Evolutionary conservation across 2,329 filamentous ascomycete genomes (phyloP).

Genomic region (Penicillium expansum): DNA sequence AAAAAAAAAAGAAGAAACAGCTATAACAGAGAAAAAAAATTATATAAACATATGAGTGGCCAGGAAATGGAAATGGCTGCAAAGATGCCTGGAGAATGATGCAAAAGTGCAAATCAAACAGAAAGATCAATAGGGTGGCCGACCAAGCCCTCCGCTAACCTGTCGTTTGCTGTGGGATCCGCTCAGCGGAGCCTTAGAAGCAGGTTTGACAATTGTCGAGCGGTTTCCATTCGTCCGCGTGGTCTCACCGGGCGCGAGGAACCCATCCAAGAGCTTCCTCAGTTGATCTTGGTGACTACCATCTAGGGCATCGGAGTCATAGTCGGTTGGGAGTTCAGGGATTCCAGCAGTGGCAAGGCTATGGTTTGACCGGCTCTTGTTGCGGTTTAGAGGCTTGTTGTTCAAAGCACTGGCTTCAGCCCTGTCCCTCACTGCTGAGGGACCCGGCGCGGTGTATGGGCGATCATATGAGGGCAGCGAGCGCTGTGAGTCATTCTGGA

Average conservation of each 20-base stretch:
- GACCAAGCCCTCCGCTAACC: slow-evolving; percentile 31
- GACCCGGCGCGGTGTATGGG: slow-evolving; percentile 34
- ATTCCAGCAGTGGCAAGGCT: slow-evolving; percentile 24
- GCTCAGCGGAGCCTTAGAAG: slow-evolving; percentile 9
- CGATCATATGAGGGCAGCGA: slow-evolving; percentile 30
- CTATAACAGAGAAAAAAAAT: slow-evolving; percentile 2
- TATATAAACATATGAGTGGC: slow-evolving; percentile 22
- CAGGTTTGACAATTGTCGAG: slow-evolving; percentile 10
- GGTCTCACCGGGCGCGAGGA: slow-evolving; percentile 30
- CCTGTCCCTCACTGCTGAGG: slow-evolving; percentile 25
- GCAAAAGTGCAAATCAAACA: slow-evolving; percentile 7
- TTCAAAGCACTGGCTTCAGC: slow-evolving; percentile 17
- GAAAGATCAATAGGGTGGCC: slow-evolving; percentile 33
- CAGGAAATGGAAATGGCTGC: slow-evolving; percentile 3
- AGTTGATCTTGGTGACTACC: slow-evolving; percentile 32
- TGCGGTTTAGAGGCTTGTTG: slow-evolving; percentile 30
- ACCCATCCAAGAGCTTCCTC: slow-evolving; percentile 38
- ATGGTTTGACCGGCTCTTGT: slow-evolving; percentile 37
- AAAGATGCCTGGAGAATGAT: slow-evolving; percentile 1
- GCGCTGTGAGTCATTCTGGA: slow-evolving; percentile 39
- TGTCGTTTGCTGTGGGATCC: slow-evolving; percentile 21
- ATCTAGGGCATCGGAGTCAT: slow-evolving; percentile 18
- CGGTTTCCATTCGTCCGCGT: slow-evolving; percentile 19
- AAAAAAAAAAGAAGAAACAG: neutral
- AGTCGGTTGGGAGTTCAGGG: slow-evolving; percentile 13